Base-by-base conservation (phyloP, 2,329 filamentous ascomycete species). In the Beauveria rudraprayagi region DNA sequence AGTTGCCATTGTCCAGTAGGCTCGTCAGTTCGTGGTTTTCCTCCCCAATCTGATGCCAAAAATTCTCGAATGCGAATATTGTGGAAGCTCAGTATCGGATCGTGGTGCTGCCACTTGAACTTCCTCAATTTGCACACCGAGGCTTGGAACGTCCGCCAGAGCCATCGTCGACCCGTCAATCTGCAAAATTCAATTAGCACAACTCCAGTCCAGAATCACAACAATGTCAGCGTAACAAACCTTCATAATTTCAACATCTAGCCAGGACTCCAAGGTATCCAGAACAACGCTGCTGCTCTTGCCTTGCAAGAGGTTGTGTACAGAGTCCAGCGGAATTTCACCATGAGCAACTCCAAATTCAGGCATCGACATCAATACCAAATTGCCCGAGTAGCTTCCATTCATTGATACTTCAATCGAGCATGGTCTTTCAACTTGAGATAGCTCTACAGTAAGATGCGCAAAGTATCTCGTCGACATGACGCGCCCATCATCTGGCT, bases 261-360 rank as follows among this genome's bases (percentile, higher is more conserved):
- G 17, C 34, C 43, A 48, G 4, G 51, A 41, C 8, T 61, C 28
- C 14, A 61, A 22, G 17, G 28, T 50, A 10, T 61, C 24, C 22
- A 43, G 5, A 24, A 55, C 17, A 19, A n/a, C 58, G 11, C 30
- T 10, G 28, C 30, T 44, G 30, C 11, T 43, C 26, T 55, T 55
- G 43, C 43, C 58, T 17, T 26, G 41, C 24, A 61, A 10, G 7
- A 5, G 3, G 22, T 9, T 14, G 10, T 41, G 11, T 11, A 61
- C 89, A 66, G 87, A 85, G 63, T 76, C 74, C 55, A 80, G 73
- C 53, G 79, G 73, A 43, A 75, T 68, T 26, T 67, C 68, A 28
- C 71, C 73, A 61, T 73, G 64, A 6, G 72, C 52, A 30, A 63
- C 69, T 53, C 73, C 75, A 14, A 60, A 63, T 2, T 65, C 62